Conservation (phyloP, 208 protist genomes). For the Trypanosoma platydactyli region DNA sequence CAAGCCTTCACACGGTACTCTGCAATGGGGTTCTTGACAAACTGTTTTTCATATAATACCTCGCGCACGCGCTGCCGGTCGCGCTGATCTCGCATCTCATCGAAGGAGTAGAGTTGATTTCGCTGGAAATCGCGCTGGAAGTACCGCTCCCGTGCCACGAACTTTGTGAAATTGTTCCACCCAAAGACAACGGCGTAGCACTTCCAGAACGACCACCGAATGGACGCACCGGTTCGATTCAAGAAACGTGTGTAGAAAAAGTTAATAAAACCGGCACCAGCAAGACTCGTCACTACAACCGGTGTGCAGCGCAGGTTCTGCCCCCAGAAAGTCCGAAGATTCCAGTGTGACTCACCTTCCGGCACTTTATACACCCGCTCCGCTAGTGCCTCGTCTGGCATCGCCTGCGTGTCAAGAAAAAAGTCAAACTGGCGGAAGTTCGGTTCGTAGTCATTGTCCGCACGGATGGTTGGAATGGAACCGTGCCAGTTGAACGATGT, state of each 20-base stretch:
- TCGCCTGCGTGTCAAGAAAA: conserved; percentile 70
- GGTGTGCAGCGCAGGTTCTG: conserved; percentile 78
- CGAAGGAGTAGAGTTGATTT: conserved; percentile 83
- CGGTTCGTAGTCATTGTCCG: conserved; percentile 74
- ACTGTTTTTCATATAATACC: conserved; percentile 85
- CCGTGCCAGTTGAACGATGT: conserved; percentile 82
- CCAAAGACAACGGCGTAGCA: conserved; percentile 66
- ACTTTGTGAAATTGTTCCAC: conserved; percentile 89
- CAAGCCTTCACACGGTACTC: conserved; percentile 89
- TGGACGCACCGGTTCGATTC: conserved; percentile 63
- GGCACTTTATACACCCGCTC: conserved; percentile 76
- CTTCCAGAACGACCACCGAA: conserved; percentile 81
- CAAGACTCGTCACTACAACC: conserved; percentile 68
- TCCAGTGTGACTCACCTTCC: conserved; percentile 76
- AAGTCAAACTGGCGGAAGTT: conserved; percentile 92
- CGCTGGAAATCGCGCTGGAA: conserved; percentile 88
- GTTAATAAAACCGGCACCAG: conserved; percentile 71
- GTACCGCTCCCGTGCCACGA: conserved; percentile 79
- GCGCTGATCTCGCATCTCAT: conserved; percentile 81
- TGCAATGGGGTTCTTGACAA: conserved; percentile 82
- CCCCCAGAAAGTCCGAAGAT: conserved; percentile 58
- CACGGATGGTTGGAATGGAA: conserved; percentile 64
- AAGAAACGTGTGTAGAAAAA: conserved; percentile 79
- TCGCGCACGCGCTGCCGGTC: conserved; percentile 84
- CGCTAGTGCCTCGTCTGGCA: conserved; percentile 58